Evolutionary conservation across 495 filamentous ascomycete genomes (phyloP), one percentile per base, ranked within the genome.

Genomic region (Daldinia vernicosa): DNA sequence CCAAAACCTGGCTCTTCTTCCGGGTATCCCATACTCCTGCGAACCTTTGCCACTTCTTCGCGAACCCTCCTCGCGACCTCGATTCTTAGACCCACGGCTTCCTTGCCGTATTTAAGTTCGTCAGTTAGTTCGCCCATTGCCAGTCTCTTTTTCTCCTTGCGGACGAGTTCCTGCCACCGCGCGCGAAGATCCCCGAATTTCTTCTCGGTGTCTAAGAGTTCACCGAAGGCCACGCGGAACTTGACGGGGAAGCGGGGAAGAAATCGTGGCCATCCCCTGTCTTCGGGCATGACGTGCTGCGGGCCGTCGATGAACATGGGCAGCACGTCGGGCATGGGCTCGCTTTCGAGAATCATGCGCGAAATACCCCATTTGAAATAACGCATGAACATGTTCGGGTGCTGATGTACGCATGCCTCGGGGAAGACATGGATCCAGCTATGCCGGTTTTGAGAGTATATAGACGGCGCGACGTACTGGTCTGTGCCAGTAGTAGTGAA

Each of bases 361-460:
- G 94, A 91, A 6, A 98, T 82, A 6, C 95, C 95, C 95, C 95
- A 99, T 79, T 95, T 97, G 87, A 97, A 97, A 82, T 99, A 99
- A 11, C 95, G 91, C 87, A 98, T 90, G 37, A 89, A 87, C 69
- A 89, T 88, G 32, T 84, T 78, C 3, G 91, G 88, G 62, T 94
- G 88, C 81, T 99, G 95, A 80, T 98, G 94, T 24, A 97, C 92
- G 69, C 90, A 90, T 14, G 93, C 95, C 79, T 99, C 95, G 37
- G 95, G 95, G 80, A 98, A 99, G 47, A 98, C 91, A 80, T 99
- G 95, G 2, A 98, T 82, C 95, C 95, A 98, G 40, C 85, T 84
- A 79, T 91, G 83, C 32, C 84, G 82, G 58, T 87, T 83, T n/a
- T 54, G 70, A 0, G 80, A 65, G 76, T 86, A 88, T 33, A 78